Evolutionary conservation across 139 green algal species (phyloP), one percentile per base, ranked within the genome.

Genomic region (Picochlorum costavermella): DNA sequence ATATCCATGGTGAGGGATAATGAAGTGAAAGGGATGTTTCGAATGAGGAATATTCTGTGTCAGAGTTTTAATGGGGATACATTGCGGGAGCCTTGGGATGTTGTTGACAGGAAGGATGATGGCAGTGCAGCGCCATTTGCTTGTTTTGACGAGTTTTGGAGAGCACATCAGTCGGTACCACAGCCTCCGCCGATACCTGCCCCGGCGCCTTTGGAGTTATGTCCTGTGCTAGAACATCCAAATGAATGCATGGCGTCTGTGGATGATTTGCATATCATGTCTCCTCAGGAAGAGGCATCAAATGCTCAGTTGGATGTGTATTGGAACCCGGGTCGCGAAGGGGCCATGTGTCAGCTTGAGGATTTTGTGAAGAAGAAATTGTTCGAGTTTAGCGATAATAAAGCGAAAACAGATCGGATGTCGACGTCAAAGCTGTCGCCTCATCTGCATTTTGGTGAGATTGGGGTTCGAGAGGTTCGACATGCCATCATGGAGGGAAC

Each of bases 31-130:
- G 65, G 75, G 25, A 70, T 56, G 11, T 76, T 96, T 60, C 48
- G 62, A 0, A 56, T 64, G 2, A 45, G 53, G 2, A 69, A 74
- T 31, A 56, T 94, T 1, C 50, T 67, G 31, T 84, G 76, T 60
- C 69, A 81, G 31, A 84, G 66, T 37, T 95, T 92, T 81, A 95
- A 92, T 62, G 83, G 71, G 17, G 90, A 96, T 74, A 65, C 96
- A 36, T 77, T 96, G 58, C 90, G 88, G 50, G 89, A 96, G 79
- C 90, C 90, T 3, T 96, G 89, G 88, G 84, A 95, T 61, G 73
- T 96, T 45, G 73, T 94, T 55, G 79, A 86, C 61, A 56, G 71
- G 6, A 10, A 23, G 46, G 46, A 53, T 53, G 17, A 83, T 13
- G 63, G 58, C 37, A 40, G 33, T 8, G 33, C 33, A 10, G 63